A percentile compares a stretch with the other conserved stretches of the same genome.
Conservation (phyloP, 176 grass and related monocot genomes). For the Elaeis guineensis region DNA sequence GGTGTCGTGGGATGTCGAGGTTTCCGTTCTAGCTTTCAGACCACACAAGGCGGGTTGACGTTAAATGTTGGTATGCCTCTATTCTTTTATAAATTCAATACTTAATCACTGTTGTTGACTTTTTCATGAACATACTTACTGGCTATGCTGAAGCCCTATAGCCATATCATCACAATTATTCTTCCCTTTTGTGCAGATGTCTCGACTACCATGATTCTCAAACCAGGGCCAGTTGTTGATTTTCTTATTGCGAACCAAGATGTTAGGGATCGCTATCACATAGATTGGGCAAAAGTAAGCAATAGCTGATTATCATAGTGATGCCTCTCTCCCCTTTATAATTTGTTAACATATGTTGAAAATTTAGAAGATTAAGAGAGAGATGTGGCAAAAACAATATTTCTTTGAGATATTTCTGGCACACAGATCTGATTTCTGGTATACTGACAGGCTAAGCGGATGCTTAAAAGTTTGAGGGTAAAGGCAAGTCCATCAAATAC, state of each 20-base stretch:
- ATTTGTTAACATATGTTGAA: too few species aligned
- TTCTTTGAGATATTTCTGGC: too few species aligned
- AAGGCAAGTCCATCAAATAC: conserved; percentile 41
- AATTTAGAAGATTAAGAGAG: too few species aligned
- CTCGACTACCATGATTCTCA: conserved; percentile 90
- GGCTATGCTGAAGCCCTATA: too few species aligned
- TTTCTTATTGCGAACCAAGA: conserved; percentile 72
- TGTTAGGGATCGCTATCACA: conserved; percentile 29
- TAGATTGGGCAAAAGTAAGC: conserved; percentile 76
- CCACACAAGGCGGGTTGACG: conserved; percentile 71
- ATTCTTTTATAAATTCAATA: too few species aligned
- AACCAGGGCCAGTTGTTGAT: conserved; percentile 71
- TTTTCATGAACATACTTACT: too few species aligned
- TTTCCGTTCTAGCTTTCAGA: conserved; percentile 81
- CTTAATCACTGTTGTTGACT: too few species aligned
- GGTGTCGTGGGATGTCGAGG: conserved; percentile 80
- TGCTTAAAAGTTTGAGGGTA: conserved; percentile 60
- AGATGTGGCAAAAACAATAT: too few species aligned
- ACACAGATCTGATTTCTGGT: not conserved
- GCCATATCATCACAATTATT: too few species aligned
- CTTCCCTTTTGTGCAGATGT: conserved; percentile 39
- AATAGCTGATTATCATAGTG: too few species aligned
- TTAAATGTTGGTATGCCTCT: conserved; percentile 57
- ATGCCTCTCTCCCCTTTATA: too few species aligned
- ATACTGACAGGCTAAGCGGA: conserved; percentile 49